Evolutionary conservation across 345 rosid genomes (phyloP).

Genomic region (Bruguiera sexangula): DNA sequence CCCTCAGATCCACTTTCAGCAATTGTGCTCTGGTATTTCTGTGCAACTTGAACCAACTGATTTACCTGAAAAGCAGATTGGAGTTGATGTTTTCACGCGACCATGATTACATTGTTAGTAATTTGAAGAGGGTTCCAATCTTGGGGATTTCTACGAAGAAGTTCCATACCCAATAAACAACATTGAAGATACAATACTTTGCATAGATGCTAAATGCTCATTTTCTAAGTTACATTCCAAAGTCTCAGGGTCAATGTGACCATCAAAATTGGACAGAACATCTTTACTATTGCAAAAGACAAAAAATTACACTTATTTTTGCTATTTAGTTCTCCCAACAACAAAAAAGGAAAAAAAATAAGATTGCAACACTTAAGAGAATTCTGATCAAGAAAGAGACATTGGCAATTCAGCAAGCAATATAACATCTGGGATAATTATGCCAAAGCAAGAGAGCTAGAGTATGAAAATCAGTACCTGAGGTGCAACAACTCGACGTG

Average conservation of each 20-base stretch:
- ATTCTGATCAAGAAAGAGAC: neutral
- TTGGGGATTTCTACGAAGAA: too few relatives aligned
- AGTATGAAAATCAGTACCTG: conserved; percentile 49
- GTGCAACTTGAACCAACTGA: conserved; percentile 89
- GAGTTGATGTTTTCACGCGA: neutral
- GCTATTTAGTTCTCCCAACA: too few relatives aligned
- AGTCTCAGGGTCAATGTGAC: too few relatives aligned
- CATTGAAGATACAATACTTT: too few relatives aligned
- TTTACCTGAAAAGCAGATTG: conserved; percentile 56
- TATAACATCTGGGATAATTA: neutral
- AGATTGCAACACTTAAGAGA: neutral
- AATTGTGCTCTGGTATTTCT: conserved; percentile 88
- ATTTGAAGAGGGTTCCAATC: neutral
- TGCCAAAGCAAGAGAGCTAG: conserved; percentile 10
- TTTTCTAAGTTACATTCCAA: too few relatives aligned
- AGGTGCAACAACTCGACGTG: conserved; percentile 89
- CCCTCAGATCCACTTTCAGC: conserved; percentile 89
- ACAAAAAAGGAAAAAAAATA: neutral
- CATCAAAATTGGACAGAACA: too few relatives aligned
- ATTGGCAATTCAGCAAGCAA: neutral
- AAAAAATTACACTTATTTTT: too few relatives aligned
- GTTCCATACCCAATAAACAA: too few relatives aligned
- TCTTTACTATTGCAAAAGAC: too few relatives aligned
- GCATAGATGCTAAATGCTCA: too few relatives aligned
- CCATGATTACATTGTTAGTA: neutral